Conservation (phyloP, 2,329 filamentous ascomycete genomes). For the Onygena corvina region DNA sequence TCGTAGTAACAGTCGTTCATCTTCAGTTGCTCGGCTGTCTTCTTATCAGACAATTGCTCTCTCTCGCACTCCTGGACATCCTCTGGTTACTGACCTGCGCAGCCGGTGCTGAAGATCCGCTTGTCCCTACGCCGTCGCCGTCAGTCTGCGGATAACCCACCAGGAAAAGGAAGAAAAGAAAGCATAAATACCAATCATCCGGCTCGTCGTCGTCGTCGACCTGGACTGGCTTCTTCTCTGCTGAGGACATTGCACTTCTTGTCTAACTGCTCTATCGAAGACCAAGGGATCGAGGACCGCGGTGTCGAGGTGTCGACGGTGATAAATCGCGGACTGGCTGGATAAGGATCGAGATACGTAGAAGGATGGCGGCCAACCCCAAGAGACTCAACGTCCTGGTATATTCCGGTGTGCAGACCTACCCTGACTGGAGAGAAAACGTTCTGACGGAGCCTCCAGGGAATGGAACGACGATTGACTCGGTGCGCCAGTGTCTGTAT, state of each 20-base stretch:
- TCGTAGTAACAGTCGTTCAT: constrained; percentile 94
- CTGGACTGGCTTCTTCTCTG: constrained; percentile 30
- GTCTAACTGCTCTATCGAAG: too few relatives aligned
- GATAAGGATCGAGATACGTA: not conserved
- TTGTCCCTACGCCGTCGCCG: constrained; percentile 60
- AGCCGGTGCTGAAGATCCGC: constrained; percentile 93
- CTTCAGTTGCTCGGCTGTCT: constrained; percentile 56
- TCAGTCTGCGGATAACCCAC: not conserved
- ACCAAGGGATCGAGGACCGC: too few relatives aligned
- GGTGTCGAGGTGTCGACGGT: not conserved
- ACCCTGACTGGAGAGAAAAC: constrained; percentile 19
- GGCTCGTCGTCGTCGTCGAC: constrained; percentile 63
- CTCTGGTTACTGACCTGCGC: constrained; percentile 51
- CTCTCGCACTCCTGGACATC: not conserved
- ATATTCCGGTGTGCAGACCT: constrained; percentile 58
- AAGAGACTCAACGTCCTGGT: constrained; percentile 74
- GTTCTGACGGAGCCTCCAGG: constrained; percentile 42
- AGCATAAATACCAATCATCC: constrained; percentile 69
- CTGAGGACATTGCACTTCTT: constrained; percentile 44
- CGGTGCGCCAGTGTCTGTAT: constrained; percentile 78
- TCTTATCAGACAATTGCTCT: constrained; percentile 4
- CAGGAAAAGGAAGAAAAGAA: not conserved
- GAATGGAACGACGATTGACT: constrained; percentile 73
- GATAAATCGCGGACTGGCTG: not conserved
- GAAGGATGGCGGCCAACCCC: constrained; percentile 23